Base-by-base conservation (phyloP, 2,329 filamentous ascomycete genomes). In the Neofusicoccum ribis region DNA sequence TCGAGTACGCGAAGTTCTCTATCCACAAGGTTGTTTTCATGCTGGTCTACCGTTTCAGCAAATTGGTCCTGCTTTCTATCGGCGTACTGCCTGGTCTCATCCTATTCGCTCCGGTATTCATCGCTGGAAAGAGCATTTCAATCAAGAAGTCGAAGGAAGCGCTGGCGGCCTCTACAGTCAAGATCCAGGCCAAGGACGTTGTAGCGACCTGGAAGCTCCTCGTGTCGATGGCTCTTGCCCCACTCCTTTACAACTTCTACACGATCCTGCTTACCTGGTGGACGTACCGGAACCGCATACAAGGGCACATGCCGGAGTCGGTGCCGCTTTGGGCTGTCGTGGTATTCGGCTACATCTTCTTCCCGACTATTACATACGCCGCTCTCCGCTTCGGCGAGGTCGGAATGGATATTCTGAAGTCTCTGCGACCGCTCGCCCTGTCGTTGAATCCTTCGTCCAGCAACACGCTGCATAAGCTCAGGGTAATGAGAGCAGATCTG, bases 331-430 rank as follows among this genome's bases (percentile, higher is more conserved):
- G 90, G 87, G 76, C 88, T 23, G 86, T 96, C 11, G 88, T 93
- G 68, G 76, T 92, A 9, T 86, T 88, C 44, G 91, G 93, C 58
- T 89, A 91, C 81, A 83, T 92, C 54, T 81, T 96, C 69, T 97
- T 97, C 82, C 91, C 93, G 5, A 86, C 88, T 27, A 90, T 97
- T 71, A 97, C 93, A 0, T 97, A 96, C 77, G 93, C 93, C 4
- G 92, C 95, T 6, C 88, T 99, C 61, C 90, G 95, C 11, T 96
- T 98, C 70, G 95, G 95, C 52, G 95, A 99, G 80, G 90, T 96
- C n/a, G 95, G 94, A 61, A 97, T 99, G 93, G 95, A 99, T 74
- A 97, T 99, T 64, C 83, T 95, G 81, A 99, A 98, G 79, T 98
- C 94, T 0, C 85, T 99, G 15, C 88, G 92, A 9, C 95, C 95